Base-by-base conservation (phyloP, 805 yeast genomes). In the Saccharomycopsis olivae region DNA sequence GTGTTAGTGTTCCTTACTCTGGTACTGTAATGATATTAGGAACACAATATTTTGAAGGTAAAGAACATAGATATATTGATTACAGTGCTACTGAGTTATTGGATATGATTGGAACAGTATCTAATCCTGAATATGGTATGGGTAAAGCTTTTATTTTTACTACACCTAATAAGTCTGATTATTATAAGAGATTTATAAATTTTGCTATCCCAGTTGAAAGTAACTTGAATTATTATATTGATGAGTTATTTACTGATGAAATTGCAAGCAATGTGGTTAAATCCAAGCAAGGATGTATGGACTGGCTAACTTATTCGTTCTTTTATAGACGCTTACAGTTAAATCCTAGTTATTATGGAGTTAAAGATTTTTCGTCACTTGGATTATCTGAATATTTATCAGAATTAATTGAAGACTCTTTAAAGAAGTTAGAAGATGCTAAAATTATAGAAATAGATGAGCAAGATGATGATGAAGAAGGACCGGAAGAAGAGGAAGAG, bases 261-360 rank as follows among this genome's bases (percentile, higher is more conserved):
- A 77, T 87, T n/a, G 71, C 82, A 28, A 70, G 76, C 5, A 64
- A 73, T 2, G 64, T 76, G 11, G 69, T 89, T 42, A 68, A 64
- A 34, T 65, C 72, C 5, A 75, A 82, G 53, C 96, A 88, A 51
- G 92, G 82, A 49, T 84, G 94, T 51, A 73, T 92, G 44, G 96
- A 89, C 52, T 86, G 95, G 94, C 53, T 92, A 25, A 82, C 96
- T 0, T 84, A 72, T 54, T 71, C 95, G 0, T 82, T 77, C 50
- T 82, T 88, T 52, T 92, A 85, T 58, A 66, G 94, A 47, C 66
- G 97, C 37, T 55, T 92, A 16, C 80, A 75, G 41, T 67, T 72
- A 27, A 92, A 92, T 55, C 96, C 98, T 3, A 75, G 92, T 43
- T 92, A 71, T 54, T 92, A 92, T 53, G 95, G 87, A n/a, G 70